Evolutionary conservation across 176 grass and related monocot species (phyloP), one percentile per base, ranked within the genome.

Genomic region (Calamus simplicifolius): DNA sequence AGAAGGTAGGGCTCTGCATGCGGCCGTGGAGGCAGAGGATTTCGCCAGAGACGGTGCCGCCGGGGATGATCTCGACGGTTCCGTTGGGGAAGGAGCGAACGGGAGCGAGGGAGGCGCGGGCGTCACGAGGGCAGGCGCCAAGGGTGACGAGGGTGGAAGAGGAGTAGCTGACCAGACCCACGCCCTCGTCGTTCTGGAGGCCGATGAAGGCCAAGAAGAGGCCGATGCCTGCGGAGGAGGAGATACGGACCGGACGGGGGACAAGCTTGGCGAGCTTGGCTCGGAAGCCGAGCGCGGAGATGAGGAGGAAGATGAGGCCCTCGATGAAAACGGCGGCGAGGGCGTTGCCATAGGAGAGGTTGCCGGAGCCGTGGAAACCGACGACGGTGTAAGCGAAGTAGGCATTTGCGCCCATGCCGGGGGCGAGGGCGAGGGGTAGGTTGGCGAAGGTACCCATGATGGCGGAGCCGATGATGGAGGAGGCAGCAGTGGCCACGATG

Each of bases 381-480:
- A 92, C 83, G 49, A 92, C 80, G 0, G 83, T 86, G 78, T 92
- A 93, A 5, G 88, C 73, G 61, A 93, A 93, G 73, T 93, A 93
- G 19, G 88, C 88, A 52, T 93, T 93, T 15, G 83, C 78, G 49
- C 88, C 88, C 88, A 93, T 93, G 52, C 83, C 88, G 0, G 88
- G 83, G 0, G 88, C 88, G 5, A 87, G 76, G 25, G 80, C 88
- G 16, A 93, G 50, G 5, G 88, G 83, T n/a, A 93, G 81, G 69
- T 93, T 93, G 29, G 88, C 88, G 56, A 93, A 78, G 31, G 73
- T 50, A 7, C 88, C 83, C 83, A 93, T 93, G 73, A 93, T 75
- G 68, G 87, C 68, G 27, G 66, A 87, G 7, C 88, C 88, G 49
- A 93, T 79, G 4, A 81, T 62, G 4, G 83, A 93, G 2, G 88